Conservation (phyloP, 768 basidiomycete genomes). For the Leucosporidium scottii region DNA sequence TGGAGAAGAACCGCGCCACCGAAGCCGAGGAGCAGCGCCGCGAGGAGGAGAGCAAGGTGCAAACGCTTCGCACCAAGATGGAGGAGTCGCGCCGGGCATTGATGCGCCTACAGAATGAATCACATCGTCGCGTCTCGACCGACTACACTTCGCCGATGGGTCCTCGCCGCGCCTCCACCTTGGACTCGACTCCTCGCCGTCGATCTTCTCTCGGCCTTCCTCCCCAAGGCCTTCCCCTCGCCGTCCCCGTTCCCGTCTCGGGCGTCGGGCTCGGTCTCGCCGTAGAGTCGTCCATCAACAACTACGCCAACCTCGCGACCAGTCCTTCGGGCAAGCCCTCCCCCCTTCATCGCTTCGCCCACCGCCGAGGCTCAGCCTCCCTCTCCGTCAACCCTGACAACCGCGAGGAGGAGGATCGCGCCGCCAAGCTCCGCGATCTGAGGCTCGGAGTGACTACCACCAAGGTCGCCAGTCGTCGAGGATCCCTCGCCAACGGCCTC, state of each 20-base stretch:
- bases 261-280: conserved; percentile 22
- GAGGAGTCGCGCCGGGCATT: conserved; percentile 32
- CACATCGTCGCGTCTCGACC: conserved; percentile 10
- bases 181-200: conserved; percentile 8
- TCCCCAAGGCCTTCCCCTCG: background rate
- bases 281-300: background rate
- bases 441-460: conserved; percentile 22
- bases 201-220: conserved; percentile 24
- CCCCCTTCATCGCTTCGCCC: conserved; percentile 9
- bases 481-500: conserved; percentile 7
- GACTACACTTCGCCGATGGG: background rate
- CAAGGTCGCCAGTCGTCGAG: conserved; percentile 16
- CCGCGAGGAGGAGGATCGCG: conserved; percentile 21
- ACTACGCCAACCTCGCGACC: background rate
- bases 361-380: conserved; percentile 26
- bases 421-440: conserved; percentile 23
- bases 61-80: conserved; percentile 26
- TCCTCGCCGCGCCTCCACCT: conserved; percentile 11
- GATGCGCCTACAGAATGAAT: conserved; percentile 32
- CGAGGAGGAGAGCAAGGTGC: conserved; percentile 31
- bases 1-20: conserved; percentile 13
- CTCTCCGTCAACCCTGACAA: background rate
- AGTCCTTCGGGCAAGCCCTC: background rate
- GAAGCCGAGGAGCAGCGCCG: conserved; percentile 15
- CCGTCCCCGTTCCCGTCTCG: too few relatives aligned